Evolutionary conservation across 805 yeast species (phyloP), one percentile per base, ranked within the genome.

Genomic region (Lachancea meyersii): DNA sequence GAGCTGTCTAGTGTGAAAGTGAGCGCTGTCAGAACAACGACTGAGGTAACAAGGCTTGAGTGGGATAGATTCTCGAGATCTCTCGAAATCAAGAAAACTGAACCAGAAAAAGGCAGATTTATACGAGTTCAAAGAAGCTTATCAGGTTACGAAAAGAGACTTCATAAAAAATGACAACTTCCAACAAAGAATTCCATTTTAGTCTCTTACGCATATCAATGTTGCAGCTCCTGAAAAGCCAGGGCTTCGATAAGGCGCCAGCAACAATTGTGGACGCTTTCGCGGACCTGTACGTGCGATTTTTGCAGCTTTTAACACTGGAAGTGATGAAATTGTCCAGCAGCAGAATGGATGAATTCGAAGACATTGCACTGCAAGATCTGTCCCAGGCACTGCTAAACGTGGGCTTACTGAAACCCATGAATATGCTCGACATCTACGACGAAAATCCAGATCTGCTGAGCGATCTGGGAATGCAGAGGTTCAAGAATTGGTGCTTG

Each of bases 211-310:
- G 80, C 30, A 63, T 77, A 35, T 67, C 80, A 0, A 67, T 75
- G 47, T 67, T 75, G 37, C 82, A 77, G 57, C 58, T 69, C 44
- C 71, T 91, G 40, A 79, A 86, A 48, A 79, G 93, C 0, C 76
- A 80, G 23, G 98, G 98, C 0, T 86, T 88, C 54, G 96, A 86
- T 48, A 73, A 79, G 52, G 79, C 89, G 49, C 71, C 79, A 40
- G 85, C 91, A 6, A 69, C 77, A 6, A 75, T 83, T 1, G 68
- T 91, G 8, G 89, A 87, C 55, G 72, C 80, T 2, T 51, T 88
- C n/a, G 80, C 95, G 0, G 96, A 88, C 54, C 55, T 91, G 1
- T 79, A 82, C 57, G 65, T 84, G 14, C 73, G 82, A 44, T 82
- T 80, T 57, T 61, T 91, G 34, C 67, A 68, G 38, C 63, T 79